A percentile compares a stretch with the other conserved stretches of the same genome.
Evolutionary conservation across 495 filamentous ascomycete genomes (phyloP).

Genomic region (Aspergillus olivimuriae): DNA sequence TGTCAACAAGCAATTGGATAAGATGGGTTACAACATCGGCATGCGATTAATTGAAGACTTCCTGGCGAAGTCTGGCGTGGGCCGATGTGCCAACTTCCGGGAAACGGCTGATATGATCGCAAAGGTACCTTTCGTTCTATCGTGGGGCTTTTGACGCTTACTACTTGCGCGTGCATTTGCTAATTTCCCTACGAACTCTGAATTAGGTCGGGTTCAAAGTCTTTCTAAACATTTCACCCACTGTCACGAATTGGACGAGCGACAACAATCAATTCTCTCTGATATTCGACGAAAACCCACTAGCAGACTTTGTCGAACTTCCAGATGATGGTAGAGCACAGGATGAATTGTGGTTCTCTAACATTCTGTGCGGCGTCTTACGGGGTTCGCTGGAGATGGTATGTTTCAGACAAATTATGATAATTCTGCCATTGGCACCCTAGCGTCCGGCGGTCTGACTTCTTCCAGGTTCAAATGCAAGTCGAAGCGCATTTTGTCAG

Average conservation of each 20-base stretch:
- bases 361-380: constrained; percentile 90
- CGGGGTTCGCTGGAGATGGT: constrained; percentile 94
- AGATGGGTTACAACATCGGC: constrained; percentile 99
- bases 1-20: constrained; percentile 93
- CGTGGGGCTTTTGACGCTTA: background rate
- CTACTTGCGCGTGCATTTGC: background rate
- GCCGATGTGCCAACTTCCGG: constrained; percentile 83
- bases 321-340: constrained; percentile 94
- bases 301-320: constrained; percentile 95
- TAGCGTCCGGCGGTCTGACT: constrained; percentile 16
- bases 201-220: constrained; percentile 93
- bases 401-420: constrained; percentile 14
- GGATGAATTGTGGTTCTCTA: constrained; percentile 97
- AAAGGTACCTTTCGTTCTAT: constrained; percentile 52
- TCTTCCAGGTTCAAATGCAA: constrained; percentile 85
- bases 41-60: constrained; percentile 96
- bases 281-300: constrained; percentile 92
- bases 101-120: constrained; percentile 96
- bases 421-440: constrained; percentile 4
- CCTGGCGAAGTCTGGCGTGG: constrained; percentile 85
- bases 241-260: constrained; percentile 88
- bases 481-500: constrained; percentile 96
- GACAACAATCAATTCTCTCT: constrained; percentile 96
- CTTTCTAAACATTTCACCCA: constrained; percentile 95
- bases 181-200: constrained; percentile 1